Conservation (phyloP, 371 early-diverging fungal species). For the Haplosporangium sp. region DNA sequence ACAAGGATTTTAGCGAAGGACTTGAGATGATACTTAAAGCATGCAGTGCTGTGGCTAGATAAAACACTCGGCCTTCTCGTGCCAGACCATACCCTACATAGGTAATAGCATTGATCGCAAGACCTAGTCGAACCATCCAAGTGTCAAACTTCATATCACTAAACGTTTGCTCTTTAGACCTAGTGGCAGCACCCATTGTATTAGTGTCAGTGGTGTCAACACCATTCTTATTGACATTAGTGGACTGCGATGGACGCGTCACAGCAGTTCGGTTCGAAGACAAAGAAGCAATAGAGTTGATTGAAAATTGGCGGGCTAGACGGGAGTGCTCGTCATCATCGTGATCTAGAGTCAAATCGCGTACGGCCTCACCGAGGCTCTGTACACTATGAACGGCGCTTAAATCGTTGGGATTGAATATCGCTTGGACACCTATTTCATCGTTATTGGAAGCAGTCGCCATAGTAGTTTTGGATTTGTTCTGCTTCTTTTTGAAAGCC, state of each 20-base stretch:
- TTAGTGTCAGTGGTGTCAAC: neutral
- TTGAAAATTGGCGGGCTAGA: slow-evolving; percentile 25
- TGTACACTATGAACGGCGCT: slow-evolving; percentile 22
- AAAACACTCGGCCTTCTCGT: slow-evolving; percentile 35
- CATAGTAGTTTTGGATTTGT: neutral
- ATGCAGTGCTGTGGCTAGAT: slow-evolving; percentile 50
- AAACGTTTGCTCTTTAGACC: slow-evolving; percentile 22
- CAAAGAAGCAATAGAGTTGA: slow-evolving; percentile 19
- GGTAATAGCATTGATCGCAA: slow-evolving; percentile 46
- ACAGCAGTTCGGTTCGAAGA: neutral
- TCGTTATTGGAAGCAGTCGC: neutral
- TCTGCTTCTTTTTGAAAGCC: slow-evolving; percentile 17
- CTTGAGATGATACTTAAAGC: slow-evolving; percentile 54
- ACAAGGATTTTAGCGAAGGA: slow-evolving; percentile 61
- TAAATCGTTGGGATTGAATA: slow-evolving; percentile 20
- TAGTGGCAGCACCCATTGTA: neutral
- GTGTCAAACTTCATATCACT: slow-evolving; percentile 59
- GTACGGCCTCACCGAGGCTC: slow-evolving; percentile 19
- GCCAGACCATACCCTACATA: slow-evolving; percentile 57
- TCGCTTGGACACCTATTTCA: slow-evolving; percentile 2
- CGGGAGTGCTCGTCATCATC: neutral
- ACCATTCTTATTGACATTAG: neutral
- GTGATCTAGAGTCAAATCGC: slow-evolving; percentile 7
- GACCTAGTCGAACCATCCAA: slow-evolving; percentile 62
- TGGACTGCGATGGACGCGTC: neutral